These are phyloP conservation scores for Pseudocercospora cruenta DNA, from an alignment of 2,329 filamentous ascomycete species.

Conservation along the genomic window DNA sequence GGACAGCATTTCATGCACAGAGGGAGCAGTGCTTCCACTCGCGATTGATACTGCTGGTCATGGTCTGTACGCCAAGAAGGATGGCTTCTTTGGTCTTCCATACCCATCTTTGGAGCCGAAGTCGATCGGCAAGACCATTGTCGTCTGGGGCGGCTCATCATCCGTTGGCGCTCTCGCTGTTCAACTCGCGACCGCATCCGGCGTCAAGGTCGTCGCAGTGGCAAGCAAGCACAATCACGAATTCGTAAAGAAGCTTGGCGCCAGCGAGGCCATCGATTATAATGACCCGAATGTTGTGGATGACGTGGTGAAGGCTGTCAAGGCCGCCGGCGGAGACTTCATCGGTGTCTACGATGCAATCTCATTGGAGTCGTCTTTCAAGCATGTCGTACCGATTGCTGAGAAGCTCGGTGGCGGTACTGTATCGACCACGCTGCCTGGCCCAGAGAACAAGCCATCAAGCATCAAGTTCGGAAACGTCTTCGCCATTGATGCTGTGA, in stretches of 20 bases:
- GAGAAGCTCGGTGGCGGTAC: conserved; percentile 37
- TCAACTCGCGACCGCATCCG: conserved; percentile 43
- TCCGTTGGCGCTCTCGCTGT: conserved; percentile 41
- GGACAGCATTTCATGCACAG: conserved; percentile 41
- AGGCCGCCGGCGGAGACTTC: conserved; percentile 44
- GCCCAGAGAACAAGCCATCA: conserved; percentile 30
- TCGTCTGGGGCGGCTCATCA: conserved; percentile 44
- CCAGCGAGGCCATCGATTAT: conserved; percentile 41
- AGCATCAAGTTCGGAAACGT: conserved; percentile 35
- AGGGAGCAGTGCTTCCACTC: conserved; percentile 49
- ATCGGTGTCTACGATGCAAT: conserved; percentile 48
- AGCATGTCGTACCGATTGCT: conserved; percentile 31
- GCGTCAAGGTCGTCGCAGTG: conserved; percentile 39
- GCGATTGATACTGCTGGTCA: conserved; percentile 49
- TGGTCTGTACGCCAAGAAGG: conserved; percentile 45
- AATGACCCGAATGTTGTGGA: conserved; percentile 38
- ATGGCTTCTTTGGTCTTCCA: conserved; percentile 43
- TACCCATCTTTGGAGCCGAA: conserved; percentile 41
- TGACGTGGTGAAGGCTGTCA: conserved; percentile 46
- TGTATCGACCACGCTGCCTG: conserved; percentile 26
- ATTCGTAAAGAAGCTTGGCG: conserved; percentile 38
- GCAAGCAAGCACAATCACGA: conserved; percentile 40
- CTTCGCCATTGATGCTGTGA: conserved; percentile 34
- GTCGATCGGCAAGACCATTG: conserved; percentile 42
- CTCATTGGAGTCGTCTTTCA: conserved; percentile 30